phyloP scores from a whole-genome alignment of 1,139 yeast species.

The Candida neerlandica region DNA sequence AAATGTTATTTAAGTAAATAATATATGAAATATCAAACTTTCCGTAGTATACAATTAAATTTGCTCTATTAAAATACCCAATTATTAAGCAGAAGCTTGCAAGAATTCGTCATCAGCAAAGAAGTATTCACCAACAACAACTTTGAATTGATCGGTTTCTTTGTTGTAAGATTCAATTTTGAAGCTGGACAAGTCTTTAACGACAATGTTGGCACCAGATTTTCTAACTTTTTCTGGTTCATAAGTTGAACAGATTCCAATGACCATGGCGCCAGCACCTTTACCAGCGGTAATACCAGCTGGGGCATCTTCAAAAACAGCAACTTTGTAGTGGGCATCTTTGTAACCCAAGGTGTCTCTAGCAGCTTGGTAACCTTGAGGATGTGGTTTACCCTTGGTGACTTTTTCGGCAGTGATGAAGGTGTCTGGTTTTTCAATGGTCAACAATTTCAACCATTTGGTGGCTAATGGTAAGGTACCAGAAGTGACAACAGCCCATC shows the following conservation, averaged over 20 bases:
- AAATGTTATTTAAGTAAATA: neutral
- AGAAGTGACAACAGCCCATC: slow-evolving; percentile 86
- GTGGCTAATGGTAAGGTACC: slow-evolving; percentile 78
- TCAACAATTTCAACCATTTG: slow-evolving; percentile 73
- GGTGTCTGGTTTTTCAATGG: slow-evolving; percentile 63
- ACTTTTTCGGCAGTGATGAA: slow-evolving; percentile 84
- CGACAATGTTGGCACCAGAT: slow-evolving; percentile 81
- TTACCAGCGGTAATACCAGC: slow-evolving; percentile 87
- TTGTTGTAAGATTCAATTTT: slow-evolving; percentile 45
- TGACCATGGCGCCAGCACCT: slow-evolving; percentile 79
- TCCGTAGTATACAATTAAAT: slow-evolving; percentile 4
- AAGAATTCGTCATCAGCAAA: slow-evolving; percentile 49
- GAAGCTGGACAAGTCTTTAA: slow-evolving; percentile 63
- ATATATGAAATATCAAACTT: neutral
- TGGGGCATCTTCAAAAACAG: slow-evolving; percentile 87
- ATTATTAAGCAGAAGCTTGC: slow-evolving; percentile 20
- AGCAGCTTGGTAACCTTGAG: slow-evolving; percentile 75
- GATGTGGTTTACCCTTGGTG: slow-evolving; percentile 78
- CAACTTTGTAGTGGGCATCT: slow-evolving; percentile 47
- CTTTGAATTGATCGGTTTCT: slow-evolving; percentile 51
- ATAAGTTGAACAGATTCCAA: slow-evolving; percentile 84
- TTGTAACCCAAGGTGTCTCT: slow-evolving; percentile 60
- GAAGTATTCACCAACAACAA: slow-evolving; percentile 45
- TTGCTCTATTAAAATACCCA: neutral
- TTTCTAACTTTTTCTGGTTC: slow-evolving; percentile 66